These are phyloP conservation scores for Plasmodium coatneyi DNA, from an alignment of 169 alveolate species.

Conservation along the genomic window DNA sequence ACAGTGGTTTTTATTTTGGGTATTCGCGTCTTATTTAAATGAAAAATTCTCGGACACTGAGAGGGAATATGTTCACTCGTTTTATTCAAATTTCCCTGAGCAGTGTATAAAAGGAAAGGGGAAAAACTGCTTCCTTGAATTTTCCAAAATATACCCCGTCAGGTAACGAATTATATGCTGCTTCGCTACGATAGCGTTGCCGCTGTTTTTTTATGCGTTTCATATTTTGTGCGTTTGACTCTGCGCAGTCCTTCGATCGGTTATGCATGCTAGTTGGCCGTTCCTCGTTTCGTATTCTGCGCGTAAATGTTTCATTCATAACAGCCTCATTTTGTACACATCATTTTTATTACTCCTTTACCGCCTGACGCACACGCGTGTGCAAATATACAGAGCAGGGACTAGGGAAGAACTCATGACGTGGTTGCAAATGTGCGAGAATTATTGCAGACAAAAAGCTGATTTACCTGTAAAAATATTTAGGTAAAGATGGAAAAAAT, in stretches of 20 bases:
- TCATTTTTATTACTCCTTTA: neutral
- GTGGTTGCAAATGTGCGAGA: slow-evolving; percentile 76
- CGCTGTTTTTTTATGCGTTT: neutral
- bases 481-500: slow-evolving; percentile 37
- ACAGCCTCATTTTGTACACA: neutral
- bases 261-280: neutral
- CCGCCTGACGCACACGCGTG: neutral
- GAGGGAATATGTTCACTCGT: slow-evolving; percentile 48
- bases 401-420: slow-evolving; percentile 68
- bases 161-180: slow-evolving; percentile 16
- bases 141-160: slow-evolving; percentile 48
- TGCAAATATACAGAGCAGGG: slow-evolving; percentile 24
- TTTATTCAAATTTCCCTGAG: slow-evolving; percentile 74
- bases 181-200: neutral
- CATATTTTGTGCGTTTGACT: neutral
- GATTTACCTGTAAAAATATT: slow-evolving; percentile 71
- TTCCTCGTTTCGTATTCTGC: neutral
- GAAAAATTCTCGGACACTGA: slow-evolving; percentile 69
- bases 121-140: slow-evolving; percentile 63
- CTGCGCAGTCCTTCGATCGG: neutral
- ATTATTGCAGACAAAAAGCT: slow-evolving; percentile 73
- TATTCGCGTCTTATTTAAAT: slow-evolving; percentile 65
- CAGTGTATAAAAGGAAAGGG: slow-evolving; percentile 74
- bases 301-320: neutral
- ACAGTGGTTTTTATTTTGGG: slow-evolving; percentile 76